Conservation (phyloP, 1,284 basidiomycete species). For the Puccinia sorghi region DNA sequence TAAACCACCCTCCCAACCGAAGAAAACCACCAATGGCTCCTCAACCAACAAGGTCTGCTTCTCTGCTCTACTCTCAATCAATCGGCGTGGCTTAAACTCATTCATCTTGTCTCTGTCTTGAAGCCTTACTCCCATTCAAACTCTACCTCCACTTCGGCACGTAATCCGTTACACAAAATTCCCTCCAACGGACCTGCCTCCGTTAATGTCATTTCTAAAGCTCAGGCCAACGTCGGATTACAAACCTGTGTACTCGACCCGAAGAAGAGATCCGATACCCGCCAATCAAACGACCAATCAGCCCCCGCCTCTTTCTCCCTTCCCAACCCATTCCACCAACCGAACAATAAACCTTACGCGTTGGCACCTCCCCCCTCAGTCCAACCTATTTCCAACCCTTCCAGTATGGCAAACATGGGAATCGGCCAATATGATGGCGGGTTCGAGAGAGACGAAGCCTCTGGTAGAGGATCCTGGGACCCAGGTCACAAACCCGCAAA, state of each 20-base stretch:
- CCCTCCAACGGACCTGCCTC: constrained; percentile 21
- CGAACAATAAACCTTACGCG: constrained; percentile 37
- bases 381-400: constrained; percentile 20
- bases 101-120: not conserved
- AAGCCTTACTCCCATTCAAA: not conserved
- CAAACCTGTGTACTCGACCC: constrained; percentile 39
- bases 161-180: constrained; percentile 29
- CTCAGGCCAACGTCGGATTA: constrained; percentile 40
- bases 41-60: not conserved
- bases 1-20: constrained; percentile 8
- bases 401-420: constrained; percentile 52
- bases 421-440: constrained; percentile 59
- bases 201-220: constrained; percentile 15
- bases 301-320: constrained; percentile 12
- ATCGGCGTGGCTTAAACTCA: not conserved
- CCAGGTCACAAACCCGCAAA: constrained; percentile 36
- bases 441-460: constrained; percentile 58
- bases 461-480: constrained; percentile 55
- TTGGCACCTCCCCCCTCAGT: constrained; percentile 15
- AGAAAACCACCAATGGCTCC: constrained; percentile 24
- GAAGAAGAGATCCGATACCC: constrained; percentile 22
- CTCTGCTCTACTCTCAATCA: not conserved
- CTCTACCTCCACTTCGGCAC: not conserved
- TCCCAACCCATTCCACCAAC: constrained; percentile 21
- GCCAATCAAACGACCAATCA: constrained; percentile 20